phyloP scores from a whole-genome alignment of 2,329 filamentous ascomycete genomes.

The Aspergillus hiratsukae region DNA sequence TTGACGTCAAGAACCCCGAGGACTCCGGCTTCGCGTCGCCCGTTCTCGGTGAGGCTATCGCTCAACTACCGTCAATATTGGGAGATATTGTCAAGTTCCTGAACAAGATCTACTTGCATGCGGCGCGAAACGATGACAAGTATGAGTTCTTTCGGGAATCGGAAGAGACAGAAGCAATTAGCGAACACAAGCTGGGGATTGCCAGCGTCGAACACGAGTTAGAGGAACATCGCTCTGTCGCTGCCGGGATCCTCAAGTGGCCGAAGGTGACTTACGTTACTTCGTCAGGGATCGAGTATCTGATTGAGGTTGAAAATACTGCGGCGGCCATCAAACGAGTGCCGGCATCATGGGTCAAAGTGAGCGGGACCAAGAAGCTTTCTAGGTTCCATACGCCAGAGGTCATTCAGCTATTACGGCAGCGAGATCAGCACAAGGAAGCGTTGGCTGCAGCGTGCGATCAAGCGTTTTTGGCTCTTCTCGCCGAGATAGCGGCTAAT shows the following conservation, averaged over 20 bases:
- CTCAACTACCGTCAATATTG: constrained; percentile 70
- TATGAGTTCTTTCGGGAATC: constrained; percentile 88
- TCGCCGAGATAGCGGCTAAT: constrained; percentile 69
- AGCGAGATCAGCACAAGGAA: constrained; percentile 93
- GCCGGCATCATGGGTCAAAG: constrained; percentile 90
- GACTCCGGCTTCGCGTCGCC: constrained; percentile 69
- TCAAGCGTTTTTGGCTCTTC: constrained; percentile 67
- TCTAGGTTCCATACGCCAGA: constrained; percentile 93
- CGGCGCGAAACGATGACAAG: constrained; percentile 84
- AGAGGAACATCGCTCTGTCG: constrained; percentile 66
- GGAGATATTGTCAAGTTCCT: constrained; percentile 70
- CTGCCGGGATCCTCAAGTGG: constrained; percentile 67
- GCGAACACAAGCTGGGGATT: constrained; percentile 84
- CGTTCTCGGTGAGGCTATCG: constrained; percentile 67
- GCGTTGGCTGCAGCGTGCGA: constrained; percentile 89
- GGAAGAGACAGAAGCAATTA: constrained; percentile 83
- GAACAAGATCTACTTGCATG: constrained; percentile 77
- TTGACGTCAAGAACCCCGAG: constrained; percentile 58
- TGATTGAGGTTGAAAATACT: constrained; percentile 83
- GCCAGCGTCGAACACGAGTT: constrained; percentile 88
- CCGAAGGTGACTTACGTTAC: constrained; percentile 74
- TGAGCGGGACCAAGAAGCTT: constrained; percentile 87
- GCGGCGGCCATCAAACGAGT: constrained; percentile 71
- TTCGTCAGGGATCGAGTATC: constrained; percentile 85
- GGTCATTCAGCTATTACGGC: constrained; percentile 73